phyloP scores from a whole-genome alignment of 306 rosid genomes.

The Fragaria vesca region DNA sequence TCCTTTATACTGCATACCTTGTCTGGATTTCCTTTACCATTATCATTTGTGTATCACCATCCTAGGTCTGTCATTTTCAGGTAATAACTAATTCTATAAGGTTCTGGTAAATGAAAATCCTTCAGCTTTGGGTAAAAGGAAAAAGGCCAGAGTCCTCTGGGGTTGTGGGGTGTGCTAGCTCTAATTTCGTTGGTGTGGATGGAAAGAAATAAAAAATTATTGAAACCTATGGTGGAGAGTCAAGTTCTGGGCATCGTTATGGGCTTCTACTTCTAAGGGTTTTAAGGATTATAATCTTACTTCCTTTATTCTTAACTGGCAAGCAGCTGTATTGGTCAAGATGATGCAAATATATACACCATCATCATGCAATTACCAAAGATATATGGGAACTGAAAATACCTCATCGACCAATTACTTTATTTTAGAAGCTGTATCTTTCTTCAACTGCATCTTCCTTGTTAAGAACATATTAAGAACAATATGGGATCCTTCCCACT shows the following conservation, averaged over 20 bases:
- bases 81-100: background rate
- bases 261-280: no score
- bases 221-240: no score
- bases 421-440: conserved; percentile 92
- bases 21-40: conserved; percentile 5
- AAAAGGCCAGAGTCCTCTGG: no score
- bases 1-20: background rate
- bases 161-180: no score
- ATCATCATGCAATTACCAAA: background rate
- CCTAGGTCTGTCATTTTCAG: background rate
- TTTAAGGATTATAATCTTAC: no score
- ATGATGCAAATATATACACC: background rate
- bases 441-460: conserved; percentile 92
- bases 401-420: conserved; percentile 97
- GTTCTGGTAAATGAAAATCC: no score
- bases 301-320: no score
- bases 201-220: no score
- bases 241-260: no score
- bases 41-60: background rate
- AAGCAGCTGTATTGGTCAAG: background rate
- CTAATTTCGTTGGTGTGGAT: no score
- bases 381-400: conserved; percentile 25
- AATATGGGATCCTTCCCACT: conserved; percentile 23
- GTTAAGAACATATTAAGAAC: conserved; percentile 42
- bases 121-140: no score